phyloP scores from a whole-genome alignment of 176 grass and related monocot genomes.

The Oryza glumipatula region DNA sequence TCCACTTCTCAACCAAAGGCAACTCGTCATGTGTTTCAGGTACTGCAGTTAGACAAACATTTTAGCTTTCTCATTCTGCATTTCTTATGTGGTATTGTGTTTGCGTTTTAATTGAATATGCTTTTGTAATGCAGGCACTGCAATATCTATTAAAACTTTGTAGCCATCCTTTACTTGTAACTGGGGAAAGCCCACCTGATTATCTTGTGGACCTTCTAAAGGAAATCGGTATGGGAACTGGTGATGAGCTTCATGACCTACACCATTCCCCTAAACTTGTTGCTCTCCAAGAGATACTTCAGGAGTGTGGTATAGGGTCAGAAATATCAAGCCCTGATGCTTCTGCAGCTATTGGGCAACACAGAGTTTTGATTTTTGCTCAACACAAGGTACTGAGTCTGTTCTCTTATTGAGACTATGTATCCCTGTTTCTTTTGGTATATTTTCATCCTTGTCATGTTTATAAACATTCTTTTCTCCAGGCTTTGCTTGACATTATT shows the following conservation, averaged over 20 bases:
- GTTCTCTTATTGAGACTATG: not conserved
- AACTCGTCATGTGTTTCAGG: constrained; percentile 97
- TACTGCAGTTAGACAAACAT: constrained; percentile 30
- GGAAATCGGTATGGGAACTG: constrained; percentile 58
- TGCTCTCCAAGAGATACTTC: constrained; percentile 99
- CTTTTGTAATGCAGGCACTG: constrained; percentile 69
- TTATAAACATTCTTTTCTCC: constrained; percentile 36
- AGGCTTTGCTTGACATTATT: constrained; percentile 94
- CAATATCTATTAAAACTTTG: constrained; percentile 94
- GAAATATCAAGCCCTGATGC: constrained; percentile 86
- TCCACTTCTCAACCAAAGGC: constrained; percentile 70
- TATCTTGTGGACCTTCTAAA: constrained; percentile 63
- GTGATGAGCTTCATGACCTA: constrained; percentile 86
- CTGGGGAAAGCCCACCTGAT: constrained; percentile 67
- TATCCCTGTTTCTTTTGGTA: not conserved
- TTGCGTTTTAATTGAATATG: constrained; percentile 22
- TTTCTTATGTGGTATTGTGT: not conserved
- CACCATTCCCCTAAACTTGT: constrained; percentile 95
- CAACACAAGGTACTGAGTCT: constrained; percentile 80
- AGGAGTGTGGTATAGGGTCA: constrained; percentile 93
- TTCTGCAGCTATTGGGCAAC: constrained; percentile 62
- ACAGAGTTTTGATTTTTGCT: constrained; percentile 97
- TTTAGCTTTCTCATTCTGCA: constrained; percentile 1
- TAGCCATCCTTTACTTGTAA: constrained; percentile 88
- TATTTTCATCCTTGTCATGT: constrained; percentile 11